Conservation (phyloP, 169 alveolate genomes). For the Plasmodium coatneyi region DNA sequence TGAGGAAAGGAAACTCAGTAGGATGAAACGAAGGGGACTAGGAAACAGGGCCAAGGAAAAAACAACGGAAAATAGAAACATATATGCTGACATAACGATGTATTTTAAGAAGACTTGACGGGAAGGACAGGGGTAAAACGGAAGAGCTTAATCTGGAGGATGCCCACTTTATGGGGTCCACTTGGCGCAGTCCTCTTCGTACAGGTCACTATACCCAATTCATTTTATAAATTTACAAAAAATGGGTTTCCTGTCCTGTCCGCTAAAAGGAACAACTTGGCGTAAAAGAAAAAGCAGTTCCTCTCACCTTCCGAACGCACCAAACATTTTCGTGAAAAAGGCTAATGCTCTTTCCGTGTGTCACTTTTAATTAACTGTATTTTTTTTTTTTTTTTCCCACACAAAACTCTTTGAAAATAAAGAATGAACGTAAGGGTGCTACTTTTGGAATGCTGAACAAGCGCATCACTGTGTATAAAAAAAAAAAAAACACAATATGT, state of each 20-base stretch:
- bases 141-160: not conserved
- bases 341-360: not conserved
- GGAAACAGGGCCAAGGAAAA: conserved; percentile 19
- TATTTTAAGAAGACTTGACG: conserved; percentile 36
- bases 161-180: not conserved
- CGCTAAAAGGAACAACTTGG: not conserved
- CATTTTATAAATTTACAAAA: not conserved
- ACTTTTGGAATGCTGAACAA: not conserved
- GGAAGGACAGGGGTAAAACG: not conserved
- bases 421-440: not conserved
- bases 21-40: conserved; percentile 2
- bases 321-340: not conserved
- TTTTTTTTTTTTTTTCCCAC: not conserved
- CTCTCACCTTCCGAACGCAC: not conserved
- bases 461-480: not conserved
- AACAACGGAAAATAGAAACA: conserved; percentile 23
- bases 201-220: not conserved
- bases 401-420: not conserved
- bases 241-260: not conserved
- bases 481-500: not conserved
- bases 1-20: conserved; percentile 56
- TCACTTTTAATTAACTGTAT: not conserved
- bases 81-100: conserved; percentile 68
- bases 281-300: not conserved
- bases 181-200: not conserved